Conservation (phyloP, 768 basidiomycete species). For the Hericium coralloides region DNA sequence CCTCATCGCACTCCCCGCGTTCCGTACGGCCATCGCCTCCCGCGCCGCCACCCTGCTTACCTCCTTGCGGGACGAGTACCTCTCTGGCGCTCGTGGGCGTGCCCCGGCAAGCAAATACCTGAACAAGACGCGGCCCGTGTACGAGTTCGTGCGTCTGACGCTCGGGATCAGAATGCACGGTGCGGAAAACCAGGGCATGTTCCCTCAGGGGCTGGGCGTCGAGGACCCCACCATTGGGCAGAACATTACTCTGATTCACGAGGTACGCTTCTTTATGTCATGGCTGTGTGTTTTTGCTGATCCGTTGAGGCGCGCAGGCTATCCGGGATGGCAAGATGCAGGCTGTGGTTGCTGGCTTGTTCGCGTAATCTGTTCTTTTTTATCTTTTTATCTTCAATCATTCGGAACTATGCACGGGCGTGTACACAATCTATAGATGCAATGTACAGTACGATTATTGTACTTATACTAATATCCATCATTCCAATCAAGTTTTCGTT, state of each 20-base stretch:
- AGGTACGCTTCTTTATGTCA: constrained; percentile 28
- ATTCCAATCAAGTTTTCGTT: no score
- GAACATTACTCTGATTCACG: constrained; percentile 67
- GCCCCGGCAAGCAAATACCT: constrained; percentile 64
- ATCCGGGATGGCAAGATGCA: constrained; percentile 66
- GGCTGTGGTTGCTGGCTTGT: constrained; percentile 44
- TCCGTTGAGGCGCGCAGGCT: constrained; percentile 22
- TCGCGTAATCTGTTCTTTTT: constrained; percentile 16
- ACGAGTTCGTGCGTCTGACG: constrained; percentile 65
- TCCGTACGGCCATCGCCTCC: constrained; percentile 45
- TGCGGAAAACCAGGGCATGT: constrained; percentile 55
- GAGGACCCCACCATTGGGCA: constrained; percentile 65
- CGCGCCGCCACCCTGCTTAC: constrained; percentile 39
- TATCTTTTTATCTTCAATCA: no score
- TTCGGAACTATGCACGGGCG: no score
- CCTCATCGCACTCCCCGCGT: constrained; percentile 33
- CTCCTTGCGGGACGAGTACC: constrained; percentile 43
- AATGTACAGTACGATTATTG: neutral
- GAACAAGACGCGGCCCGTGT: constrained; percentile 60
- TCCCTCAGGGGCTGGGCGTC: constrained; percentile 54
- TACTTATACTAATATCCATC: no score
- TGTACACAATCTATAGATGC: neutral
- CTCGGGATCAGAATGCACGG: constrained; percentile 81
- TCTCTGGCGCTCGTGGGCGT: constrained; percentile 47
- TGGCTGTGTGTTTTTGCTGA: neutral